Conservation (phyloP, 2,329 filamentous ascomycete genomes). For the Aspergillus eucalypticola region DNA sequence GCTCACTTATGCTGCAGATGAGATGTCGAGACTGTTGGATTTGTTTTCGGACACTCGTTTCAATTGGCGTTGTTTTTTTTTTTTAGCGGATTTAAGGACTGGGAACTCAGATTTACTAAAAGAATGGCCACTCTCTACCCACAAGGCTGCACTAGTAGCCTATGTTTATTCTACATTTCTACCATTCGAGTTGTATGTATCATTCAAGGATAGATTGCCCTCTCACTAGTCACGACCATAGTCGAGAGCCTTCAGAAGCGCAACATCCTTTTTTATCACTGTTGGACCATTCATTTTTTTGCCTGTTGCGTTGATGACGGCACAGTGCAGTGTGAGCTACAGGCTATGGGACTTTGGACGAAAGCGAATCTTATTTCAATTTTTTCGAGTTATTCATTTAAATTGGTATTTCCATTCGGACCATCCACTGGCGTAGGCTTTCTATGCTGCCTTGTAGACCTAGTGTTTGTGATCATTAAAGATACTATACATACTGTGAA, state of each 20-base stretch:
- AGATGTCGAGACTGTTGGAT: neutral
- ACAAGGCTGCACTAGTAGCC: neutral
- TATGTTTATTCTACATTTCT: neutral
- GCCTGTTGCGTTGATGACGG: neutral
- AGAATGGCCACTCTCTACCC: neutral
- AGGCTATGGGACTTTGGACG: neutral
- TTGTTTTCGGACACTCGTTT: neutral
- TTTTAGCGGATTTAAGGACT: neutral
- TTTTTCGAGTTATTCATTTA: neutral
- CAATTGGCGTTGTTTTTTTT: neutral
- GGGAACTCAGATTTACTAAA: neutral
- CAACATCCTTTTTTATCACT: neutral
- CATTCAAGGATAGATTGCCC: neutral
- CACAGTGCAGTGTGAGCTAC: neutral
- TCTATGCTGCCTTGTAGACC: too few relatives aligned
- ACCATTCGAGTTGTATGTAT: neutral
- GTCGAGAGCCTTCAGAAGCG: constrained; percentile 4
- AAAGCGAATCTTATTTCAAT: neutral
- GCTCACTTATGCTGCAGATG: neutral
- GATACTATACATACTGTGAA: too few relatives aligned
- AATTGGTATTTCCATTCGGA: neutral
- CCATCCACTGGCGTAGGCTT: too few relatives aligned
- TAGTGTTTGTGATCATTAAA: too few relatives aligned
- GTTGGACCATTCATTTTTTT: neutral
- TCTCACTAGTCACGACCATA: constrained; percentile 9